A percentile compares a stretch with the other conserved stretches of the same genome.
Evolutionary conservation across 108 stramenopile species (phyloP).

Genomic region (Seminavis robusta): DNA sequence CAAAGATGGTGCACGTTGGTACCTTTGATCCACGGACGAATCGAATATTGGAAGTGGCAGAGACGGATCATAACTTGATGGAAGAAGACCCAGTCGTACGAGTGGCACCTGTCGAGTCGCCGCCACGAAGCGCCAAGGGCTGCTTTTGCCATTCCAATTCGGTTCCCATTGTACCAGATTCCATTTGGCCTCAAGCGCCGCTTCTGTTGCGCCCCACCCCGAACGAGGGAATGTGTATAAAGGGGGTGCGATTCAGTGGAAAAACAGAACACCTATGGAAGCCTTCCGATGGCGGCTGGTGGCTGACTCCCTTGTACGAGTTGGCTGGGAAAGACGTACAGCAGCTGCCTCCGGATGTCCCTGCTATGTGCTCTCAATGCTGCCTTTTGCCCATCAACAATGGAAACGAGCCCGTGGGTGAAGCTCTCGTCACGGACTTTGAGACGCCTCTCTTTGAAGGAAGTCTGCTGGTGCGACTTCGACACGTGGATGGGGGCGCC

Average conservation of each 20-base stretch:
- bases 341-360: slow-evolving; percentile 6
- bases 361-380: slow-evolving; percentile 36
- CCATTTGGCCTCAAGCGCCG: slow-evolving; percentile 54
- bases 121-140: too few relatives aligned
- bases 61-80: too few relatives aligned
- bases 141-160: too few relatives aligned
- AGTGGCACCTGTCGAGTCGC: too few relatives aligned
- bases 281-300: too few relatives aligned
- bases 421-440: slow-evolving; percentile 70
- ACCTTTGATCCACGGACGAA: slow-evolving; percentile 28
- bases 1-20: slow-evolving; percentile 37
- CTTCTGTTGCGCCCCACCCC: slow-evolving; percentile 64
- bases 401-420: slow-evolving; percentile 53
- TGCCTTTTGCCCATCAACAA: slow-evolving; percentile 70
- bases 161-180: too few relatives aligned
- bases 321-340: slow-evolving; percentile 2
- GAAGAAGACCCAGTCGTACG: too few relatives aligned
- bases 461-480: slow-evolving; percentile 54
- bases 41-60: not conserved
- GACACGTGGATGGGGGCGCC: slow-evolving; percentile 30
- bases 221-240: slow-evolving; percentile 39
- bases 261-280: slow-evolving; percentile 38
- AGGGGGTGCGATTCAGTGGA: slow-evolving; percentile 47
- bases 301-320: too few relatives aligned
- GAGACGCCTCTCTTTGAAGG: slow-evolving; percentile 68